Conservation (phyloP, 257 asterid species). For the Avicennia marina region DNA sequence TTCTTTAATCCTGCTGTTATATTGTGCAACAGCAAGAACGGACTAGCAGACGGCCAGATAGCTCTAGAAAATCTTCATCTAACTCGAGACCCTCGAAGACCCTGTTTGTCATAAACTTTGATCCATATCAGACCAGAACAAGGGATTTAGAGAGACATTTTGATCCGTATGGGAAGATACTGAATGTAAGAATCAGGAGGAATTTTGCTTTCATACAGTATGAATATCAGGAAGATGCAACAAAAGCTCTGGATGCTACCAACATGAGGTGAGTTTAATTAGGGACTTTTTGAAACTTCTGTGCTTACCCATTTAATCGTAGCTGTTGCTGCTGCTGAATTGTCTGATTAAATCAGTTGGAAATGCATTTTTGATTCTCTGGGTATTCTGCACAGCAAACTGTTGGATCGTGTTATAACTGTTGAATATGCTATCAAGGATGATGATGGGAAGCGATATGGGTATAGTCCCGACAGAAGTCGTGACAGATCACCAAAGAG, state of each 20-base stretch:
- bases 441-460: conserved; percentile 57
- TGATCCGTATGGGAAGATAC: conserved; percentile 64
- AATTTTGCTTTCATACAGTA: conserved; percentile 73
- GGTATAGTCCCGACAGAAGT: conserved; percentile 45
- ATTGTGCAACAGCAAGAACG: conserved; percentile 51
- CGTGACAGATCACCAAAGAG: conserved; percentile 63
- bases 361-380: not conserved
- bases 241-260: conserved; percentile 71
- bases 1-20: not conserved
- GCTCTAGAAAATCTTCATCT: conserved; percentile 43
- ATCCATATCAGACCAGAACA: conserved; percentile 62
- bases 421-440: conserved; percentile 71
- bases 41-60: conserved; percentile 40
- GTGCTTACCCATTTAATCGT: not conserved
- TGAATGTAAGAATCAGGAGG: conserved; percentile 60
- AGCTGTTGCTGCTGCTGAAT: not conserved
- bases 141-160: conserved; percentile 70
- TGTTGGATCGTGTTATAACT: conserved; percentile 59
- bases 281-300: not conserved
- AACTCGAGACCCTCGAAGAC: conserved; percentile 56
- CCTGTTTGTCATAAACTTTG: conserved; percentile 74
- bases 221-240: conserved; percentile 66
- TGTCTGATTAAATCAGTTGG: not conserved
- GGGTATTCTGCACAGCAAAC: conserved; percentile 39
- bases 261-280: conserved; percentile 47